A percentile compares a stretch with the other conserved stretches of the same genome.
phyloP scores from a whole-genome alignment of 176 grass and related monocot species.

The Eremochloa ophiuroides region DNA sequence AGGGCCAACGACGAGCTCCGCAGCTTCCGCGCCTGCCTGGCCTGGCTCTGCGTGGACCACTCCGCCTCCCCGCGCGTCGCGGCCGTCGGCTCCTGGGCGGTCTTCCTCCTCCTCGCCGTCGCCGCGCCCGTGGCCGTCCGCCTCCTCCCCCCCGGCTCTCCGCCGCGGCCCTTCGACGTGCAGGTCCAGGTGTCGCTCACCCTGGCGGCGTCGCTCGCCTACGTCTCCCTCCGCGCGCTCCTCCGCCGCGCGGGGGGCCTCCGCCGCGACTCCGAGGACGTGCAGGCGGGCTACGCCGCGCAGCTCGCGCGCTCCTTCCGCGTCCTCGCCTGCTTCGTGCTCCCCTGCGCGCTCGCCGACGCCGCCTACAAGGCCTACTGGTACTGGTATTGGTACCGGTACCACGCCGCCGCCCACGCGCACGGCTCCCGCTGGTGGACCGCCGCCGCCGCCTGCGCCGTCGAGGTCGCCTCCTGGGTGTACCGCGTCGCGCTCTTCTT shows the following conservation, averaged over 20 bases:
- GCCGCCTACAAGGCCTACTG: constrained; percentile 60
- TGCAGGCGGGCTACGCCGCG: constrained; percentile 39
- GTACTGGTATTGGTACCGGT: no score
- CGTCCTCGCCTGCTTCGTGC: constrained; percentile 54
- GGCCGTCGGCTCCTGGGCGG: constrained; percentile 30
- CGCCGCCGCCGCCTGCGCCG: constrained; percentile 25
- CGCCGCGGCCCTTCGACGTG: constrained; percentile 35
- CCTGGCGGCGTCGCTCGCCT: constrained; percentile 33
- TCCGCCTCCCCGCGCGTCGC: constrained; percentile 4
- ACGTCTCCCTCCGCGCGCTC: constrained; percentile 34
- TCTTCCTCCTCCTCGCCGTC: constrained; percentile 44
- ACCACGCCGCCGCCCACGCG: not conserved
- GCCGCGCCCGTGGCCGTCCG: constrained; percentile 1
- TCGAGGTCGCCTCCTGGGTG: constrained; percentile 60
- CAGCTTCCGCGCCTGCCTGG: constrained; percentile 53
- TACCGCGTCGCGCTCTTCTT: constrained; percentile 75
- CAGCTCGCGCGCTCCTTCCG: constrained; percentile 57
- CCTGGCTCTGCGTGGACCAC: constrained; percentile 70
- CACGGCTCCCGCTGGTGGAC: constrained; percentile 17
- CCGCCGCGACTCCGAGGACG: constrained; percentile 48
- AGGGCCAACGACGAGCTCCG: constrained; percentile 45
- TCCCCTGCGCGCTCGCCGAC: constrained; percentile 55
- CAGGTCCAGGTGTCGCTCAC: constrained; percentile 62
- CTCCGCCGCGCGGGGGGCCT: constrained; percentile 39
- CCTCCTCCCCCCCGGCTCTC: not conserved